Percentiles rank a stretch among this genome's conserved stretches.
Conservation (phyloP, 1,139 yeast genomes). For the Torulaspora globosa region DNA sequence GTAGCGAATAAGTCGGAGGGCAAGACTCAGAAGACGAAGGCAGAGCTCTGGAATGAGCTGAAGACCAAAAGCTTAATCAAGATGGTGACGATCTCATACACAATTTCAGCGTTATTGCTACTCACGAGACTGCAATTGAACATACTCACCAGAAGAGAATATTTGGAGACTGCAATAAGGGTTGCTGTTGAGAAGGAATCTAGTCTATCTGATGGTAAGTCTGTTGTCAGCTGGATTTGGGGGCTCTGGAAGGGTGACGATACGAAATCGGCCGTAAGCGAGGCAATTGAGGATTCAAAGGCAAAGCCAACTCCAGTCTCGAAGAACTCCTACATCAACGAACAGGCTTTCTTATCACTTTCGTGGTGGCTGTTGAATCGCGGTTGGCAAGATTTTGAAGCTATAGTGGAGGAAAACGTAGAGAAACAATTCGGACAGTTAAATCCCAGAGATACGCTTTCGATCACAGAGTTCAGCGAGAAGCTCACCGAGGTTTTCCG, state of each 20-base stretch:
- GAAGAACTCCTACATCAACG: conserved; percentile 43
- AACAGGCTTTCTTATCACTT: conserved; percentile 79
- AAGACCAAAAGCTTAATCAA: conserved; percentile 73
- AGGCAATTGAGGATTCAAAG: conserved; percentile 5
- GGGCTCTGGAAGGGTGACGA: conserved; percentile 20
- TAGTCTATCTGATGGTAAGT: conserved; percentile 32
- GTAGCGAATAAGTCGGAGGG: conserved; percentile 12
- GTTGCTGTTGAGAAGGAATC: conserved; percentile 47
- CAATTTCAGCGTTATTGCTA: conserved; percentile 64
- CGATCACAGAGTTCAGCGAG: conserved; percentile 54
- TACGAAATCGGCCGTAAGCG: neutral
- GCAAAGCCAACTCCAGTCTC: conserved; percentile 4
- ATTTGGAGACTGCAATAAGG: conserved; percentile 70
- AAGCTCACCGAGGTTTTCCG: conserved; percentile 39
- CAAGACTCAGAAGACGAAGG: conserved; percentile 50
- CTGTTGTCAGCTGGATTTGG: conserved; percentile 24
- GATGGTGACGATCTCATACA: conserved; percentile 65
- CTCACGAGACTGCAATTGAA: conserved; percentile 83
- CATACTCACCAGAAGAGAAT: conserved; percentile 80
- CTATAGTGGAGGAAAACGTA: conserved; percentile 55
- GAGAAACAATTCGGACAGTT: conserved; percentile 56
- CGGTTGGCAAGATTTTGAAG: conserved; percentile 67
- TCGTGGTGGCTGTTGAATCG: conserved; percentile 93
- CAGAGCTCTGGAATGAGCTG: conserved; percentile 81
- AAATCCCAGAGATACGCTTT: conserved; percentile 68